Evolutionary conservation across 2,329 filamentous ascomycete species (phyloP).

Genomic region (Diaporthe eres): DNA sequence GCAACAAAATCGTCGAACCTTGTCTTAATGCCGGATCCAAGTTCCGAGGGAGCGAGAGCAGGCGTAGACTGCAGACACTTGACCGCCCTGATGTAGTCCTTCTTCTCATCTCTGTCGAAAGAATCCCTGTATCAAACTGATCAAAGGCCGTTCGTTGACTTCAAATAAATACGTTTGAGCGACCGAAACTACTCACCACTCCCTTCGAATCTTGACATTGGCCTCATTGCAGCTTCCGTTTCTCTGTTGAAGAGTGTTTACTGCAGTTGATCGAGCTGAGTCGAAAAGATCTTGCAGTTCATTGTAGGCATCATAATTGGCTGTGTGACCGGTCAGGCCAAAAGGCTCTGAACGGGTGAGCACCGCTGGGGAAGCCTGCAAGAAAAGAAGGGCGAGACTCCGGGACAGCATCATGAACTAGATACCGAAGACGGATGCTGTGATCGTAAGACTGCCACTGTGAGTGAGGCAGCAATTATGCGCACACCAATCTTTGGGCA

Average conservation of each 20-base stretch:
- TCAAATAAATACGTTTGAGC: background rate
- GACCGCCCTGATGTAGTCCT: constrained; percentile 47
- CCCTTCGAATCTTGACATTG: constrained; percentile 2
- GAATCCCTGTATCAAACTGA: background rate
- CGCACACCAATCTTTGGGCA: background rate
- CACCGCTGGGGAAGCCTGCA: constrained; percentile 3
- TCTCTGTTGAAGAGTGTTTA: background rate
- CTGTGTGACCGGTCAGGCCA: background rate
- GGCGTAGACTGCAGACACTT: constrained; percentile 49
- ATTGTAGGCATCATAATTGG: background rate
- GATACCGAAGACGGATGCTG: background rate
- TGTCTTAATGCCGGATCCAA: constrained; percentile 49
- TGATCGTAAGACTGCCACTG: background rate
- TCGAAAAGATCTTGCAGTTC: constrained; percentile 4
- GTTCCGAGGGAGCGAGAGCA: constrained; percentile 44
- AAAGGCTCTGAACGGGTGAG: background rate
- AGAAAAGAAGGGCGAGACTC: background rate
- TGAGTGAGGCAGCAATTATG: background rate
- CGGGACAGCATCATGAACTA: background rate
- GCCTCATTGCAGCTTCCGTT: background rate
- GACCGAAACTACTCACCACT: background rate
- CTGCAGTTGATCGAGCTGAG: background rate
- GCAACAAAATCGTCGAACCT: constrained; percentile 52
- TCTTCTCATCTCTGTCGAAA: constrained; percentile 5
- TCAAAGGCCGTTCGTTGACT: background rate